A percentile compares a stretch with the other conserved stretches of the same genome.
These are phyloP conservation scores for Tilletia indica DNA, from an alignment of 1,284 basidiomycete genomes.

Conservation along the genomic window DNA sequence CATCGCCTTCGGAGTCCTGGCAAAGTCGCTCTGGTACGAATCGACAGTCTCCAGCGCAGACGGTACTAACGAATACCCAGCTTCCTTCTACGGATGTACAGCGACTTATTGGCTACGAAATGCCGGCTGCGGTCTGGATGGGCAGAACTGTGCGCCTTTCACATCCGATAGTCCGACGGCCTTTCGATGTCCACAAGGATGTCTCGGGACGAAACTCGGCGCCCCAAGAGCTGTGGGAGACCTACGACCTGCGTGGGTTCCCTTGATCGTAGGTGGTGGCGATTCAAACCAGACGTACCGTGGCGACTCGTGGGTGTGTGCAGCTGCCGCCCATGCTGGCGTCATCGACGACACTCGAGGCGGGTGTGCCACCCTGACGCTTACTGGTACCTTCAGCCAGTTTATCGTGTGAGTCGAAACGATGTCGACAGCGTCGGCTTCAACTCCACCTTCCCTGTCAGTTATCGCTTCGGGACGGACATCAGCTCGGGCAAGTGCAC, in stretches of 20 bases:
- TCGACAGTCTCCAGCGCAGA: slow-evolving; percentile 17
- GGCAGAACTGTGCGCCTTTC: slow-evolving; percentile 69
- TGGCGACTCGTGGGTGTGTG: slow-evolving; percentile 80
- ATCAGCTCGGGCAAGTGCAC: slow-evolving; percentile 63
- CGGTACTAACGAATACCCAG: slow-evolving; percentile 21
- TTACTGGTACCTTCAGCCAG: slow-evolving; percentile 70
- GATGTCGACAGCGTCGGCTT: slow-evolving; percentile 73
- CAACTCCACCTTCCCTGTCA: slow-evolving; percentile 70
- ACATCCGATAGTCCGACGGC: slow-evolving; percentile 62
- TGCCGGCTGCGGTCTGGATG: slow-evolving; percentile 70
- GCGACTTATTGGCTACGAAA: slow-evolving; percentile 54
- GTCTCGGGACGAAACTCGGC: slow-evolving; percentile 67
- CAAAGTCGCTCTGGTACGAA: slow-evolving; percentile 42
- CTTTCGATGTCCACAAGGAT: slow-evolving; percentile 78
- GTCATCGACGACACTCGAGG: slow-evolving; percentile 67
- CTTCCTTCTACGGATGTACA: slow-evolving; percentile 38
- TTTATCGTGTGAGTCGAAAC: slow-evolving; percentile 66
- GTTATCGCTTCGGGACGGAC: slow-evolving; percentile 60
- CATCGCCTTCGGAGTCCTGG: slow-evolving; percentile 40
- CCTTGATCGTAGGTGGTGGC: slow-evolving; percentile 79
- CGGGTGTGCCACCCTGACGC: slow-evolving; percentile 72
- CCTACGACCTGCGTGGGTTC: slow-evolving; percentile 67
- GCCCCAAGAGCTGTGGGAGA: slow-evolving; percentile 75
- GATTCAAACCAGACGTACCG: slow-evolving; percentile 68
- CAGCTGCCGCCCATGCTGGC: slow-evolving; percentile 74